Base-by-base conservation (phyloP, 257 asterid species). In the Lycium barbarum region DNA sequence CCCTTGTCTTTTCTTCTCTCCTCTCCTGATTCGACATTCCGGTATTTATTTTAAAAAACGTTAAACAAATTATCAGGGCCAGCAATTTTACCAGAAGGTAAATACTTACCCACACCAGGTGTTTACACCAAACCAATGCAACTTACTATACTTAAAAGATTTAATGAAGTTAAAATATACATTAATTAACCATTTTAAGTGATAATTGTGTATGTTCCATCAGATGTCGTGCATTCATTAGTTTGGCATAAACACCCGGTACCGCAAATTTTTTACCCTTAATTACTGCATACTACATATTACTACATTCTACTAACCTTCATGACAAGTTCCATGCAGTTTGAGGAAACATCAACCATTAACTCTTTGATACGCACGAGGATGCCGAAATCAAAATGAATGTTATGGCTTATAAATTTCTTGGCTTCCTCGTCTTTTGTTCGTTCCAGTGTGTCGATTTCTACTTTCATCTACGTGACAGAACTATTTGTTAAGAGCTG, bases 371-470 rank as follows among this genome's bases (percentile, higher is more conserved):
- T 92, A 14, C 91, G 91, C 26, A 92, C 10, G 18, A 95, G 89
- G 89, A 95, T 91, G 87, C 93, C 86, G 79, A 93, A 95, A 84
- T 95, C 94, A 55, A 95, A 94, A 59, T 82, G 87, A 93, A 95
- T 95, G 57, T 95, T 95, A 66, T 95, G 93, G 72, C 92, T 90
- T 83, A 43, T 85, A 78, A 95, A 91, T 83, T 89, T 92, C 99
- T 94, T 94, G 40, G 89, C 13, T 57, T 94, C 98, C 85, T 95
- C 99, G 33, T 95, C 99, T 87, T 91, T 95, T 55, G 93, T 95
- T 57, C 99, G 86, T 84, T 95, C 98, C 59, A 95, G 79, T 18
- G 91, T 86, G 20, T 95, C 99, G 35, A 95, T 55, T 65, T 94
- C 98, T 61, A 86, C 93, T 88, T 93, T 95, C 82, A 95, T 92